A percentile compares a stretch with the other conserved stretches of the same genome.
These are phyloP conservation scores for Ascomycota sp. DNA, from an alignment of 2,329 filamentous ascomycete species.

Conservation along the genomic window DNA sequence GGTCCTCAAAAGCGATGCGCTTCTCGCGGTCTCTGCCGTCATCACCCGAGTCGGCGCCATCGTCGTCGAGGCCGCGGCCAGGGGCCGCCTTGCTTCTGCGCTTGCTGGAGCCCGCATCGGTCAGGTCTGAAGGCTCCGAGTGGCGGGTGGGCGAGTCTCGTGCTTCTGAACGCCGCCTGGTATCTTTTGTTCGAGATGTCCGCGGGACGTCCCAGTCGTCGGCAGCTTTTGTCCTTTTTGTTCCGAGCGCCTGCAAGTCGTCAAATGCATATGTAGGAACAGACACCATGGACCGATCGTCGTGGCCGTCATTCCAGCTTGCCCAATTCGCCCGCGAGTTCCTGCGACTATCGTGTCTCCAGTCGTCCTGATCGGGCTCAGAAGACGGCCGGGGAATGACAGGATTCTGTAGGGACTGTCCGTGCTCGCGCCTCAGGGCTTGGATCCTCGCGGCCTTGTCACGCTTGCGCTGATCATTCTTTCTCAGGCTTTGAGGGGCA, in stretches of 20 bases:
- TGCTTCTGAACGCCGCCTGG: conserved; percentile 12
- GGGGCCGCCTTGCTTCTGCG: conserved; percentile 20
- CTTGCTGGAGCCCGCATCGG: conserved; percentile 15
- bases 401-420: conserved; percentile 1
- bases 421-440: conserved; percentile 5
- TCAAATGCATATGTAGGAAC: conserved; percentile 11
- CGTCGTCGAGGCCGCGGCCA: conserved; percentile 15
- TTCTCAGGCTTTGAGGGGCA: conserved; percentile 8
- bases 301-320: conserved; percentile 8
- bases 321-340: conserved; percentile 11
- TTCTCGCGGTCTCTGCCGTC: conserved; percentile 17
- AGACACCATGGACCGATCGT: conserved; percentile 7
- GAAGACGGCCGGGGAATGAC: conserved; percentile 1
- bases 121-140: conserved; percentile 16
- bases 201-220: conserved; percentile 17
- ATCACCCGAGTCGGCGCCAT: conserved; percentile 12
- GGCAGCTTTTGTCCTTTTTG: conserved; percentile 3
- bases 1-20: conserved; percentile 20
- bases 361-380: conserved; percentile 6
- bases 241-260: conserved; percentile 6
- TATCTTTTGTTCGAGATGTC: conserved; percentile 13
- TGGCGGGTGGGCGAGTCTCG: conserved; percentile 14
- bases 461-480: conserved; percentile 19
- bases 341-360: conserved; percentile 8
- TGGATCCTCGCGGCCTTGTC: conserved; percentile 15